Evolutionary conservation across 352 stramenopile genomes (phyloP).

Genomic region (Blastocystis sp.): DNA sequence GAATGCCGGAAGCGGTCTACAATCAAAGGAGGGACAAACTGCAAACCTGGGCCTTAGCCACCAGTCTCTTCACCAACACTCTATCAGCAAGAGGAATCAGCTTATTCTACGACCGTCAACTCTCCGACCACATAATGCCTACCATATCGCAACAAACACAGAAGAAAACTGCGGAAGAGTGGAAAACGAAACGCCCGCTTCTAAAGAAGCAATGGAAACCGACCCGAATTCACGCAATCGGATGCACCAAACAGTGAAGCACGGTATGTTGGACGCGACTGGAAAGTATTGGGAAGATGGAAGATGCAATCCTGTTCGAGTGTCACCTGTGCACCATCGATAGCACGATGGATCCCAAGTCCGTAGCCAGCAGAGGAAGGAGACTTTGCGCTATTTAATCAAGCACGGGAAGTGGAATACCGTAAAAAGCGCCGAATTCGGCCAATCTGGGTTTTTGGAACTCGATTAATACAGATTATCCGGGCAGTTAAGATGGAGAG

Average conservation of each 20-base stretch:
- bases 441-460: no score
- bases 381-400: no score
- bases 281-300: not conserved
- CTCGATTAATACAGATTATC: no score
- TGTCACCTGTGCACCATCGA: not conserved
- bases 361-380: no score
- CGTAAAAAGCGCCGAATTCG: no score
- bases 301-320: no score
- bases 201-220: conserved; percentile 17
- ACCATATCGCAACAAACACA: not conserved
- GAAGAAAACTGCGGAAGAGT: conserved; percentile 7
- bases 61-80: conserved; percentile 67
- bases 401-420: no score
- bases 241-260: not conserved
- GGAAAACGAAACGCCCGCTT: conserved; percentile 58
- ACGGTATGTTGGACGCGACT: not conserved
- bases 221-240: not conserved
- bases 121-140: not conserved
- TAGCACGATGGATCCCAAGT: not conserved
- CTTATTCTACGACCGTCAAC: conserved; percentile 52
- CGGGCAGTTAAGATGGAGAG: not conserved
- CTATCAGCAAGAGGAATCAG: conserved; percentile 68
- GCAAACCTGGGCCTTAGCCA: conserved; percentile 58
- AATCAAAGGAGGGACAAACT: not conserved
- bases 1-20: conserved; percentile 68